Conservation (phyloP, 1,139 yeast species). For the Yamadazyma taylorii region DNA sequence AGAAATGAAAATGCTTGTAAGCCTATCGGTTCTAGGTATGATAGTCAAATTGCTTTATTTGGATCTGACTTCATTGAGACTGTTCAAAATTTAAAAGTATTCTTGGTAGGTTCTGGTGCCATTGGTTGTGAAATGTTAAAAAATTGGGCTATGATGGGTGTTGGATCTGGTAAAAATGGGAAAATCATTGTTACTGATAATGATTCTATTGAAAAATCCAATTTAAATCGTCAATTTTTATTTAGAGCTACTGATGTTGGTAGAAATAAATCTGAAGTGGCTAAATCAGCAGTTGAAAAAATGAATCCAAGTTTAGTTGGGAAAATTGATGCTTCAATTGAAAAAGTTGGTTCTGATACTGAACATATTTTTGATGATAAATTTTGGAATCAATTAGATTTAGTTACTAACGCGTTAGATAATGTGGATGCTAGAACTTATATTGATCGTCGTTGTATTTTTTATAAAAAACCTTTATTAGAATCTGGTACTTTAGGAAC, state of each 20-base stretch:
- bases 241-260: conserved; percentile 96
- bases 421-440: conserved; percentile 97
- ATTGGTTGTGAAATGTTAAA: conserved; percentile 99
- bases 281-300: conserved; percentile 74
- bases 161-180: conserved; percentile 91
- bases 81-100: conserved; percentile 75
- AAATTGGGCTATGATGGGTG: conserved; percentile 97
- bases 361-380: conserved; percentile 80
- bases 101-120: conserved; percentile 97
- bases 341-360: conserved; percentile 92
- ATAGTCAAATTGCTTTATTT: conserved; percentile 89
- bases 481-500: conserved; percentile 99
- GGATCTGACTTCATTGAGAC: conserved; percentile 76
- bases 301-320: conserved; percentile 87
- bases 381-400: conserved; percentile 84
- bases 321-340: conserved; percentile 72
- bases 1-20: conserved; percentile 72
- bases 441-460: conserved; percentile 95
- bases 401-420: conserved; percentile 95
- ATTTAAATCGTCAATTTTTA: conserved; percentile 91
- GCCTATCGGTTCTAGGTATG: conserved; percentile 83
- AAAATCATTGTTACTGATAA: conserved; percentile 84
- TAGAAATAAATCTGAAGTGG: conserved; percentile 83
- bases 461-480: conserved; percentile 83
- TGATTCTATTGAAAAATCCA: conserved; percentile 93